Evolutionary conservation across 106 monocot species (phyloP).

Genomic region (Ottelia alismoides): DNA sequence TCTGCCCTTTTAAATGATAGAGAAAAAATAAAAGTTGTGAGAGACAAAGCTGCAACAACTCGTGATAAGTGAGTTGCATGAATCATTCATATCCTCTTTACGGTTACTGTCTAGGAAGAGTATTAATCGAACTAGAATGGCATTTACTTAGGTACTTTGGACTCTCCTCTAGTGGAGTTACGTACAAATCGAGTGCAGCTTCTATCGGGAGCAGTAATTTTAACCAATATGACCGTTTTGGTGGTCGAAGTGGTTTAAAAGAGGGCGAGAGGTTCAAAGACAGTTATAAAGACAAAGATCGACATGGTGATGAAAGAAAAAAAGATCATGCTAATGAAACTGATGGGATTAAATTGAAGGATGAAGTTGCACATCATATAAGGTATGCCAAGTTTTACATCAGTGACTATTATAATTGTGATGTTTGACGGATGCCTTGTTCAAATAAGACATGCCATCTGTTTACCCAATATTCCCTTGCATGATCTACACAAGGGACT

Average conservation of each 20-base stretch:
- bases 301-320: slow-evolving; percentile 17
- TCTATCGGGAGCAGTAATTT: slow-evolving; percentile 36
- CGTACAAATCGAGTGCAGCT: slow-evolving; percentile 54
- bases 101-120: neutral
- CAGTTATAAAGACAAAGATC: slow-evolving; percentile 38
- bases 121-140: neutral
- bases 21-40: slow-evolving; percentile 65
- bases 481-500: too few species aligned
- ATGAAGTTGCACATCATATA: neutral
- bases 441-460: too few species aligned
- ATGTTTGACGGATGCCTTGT: too few species aligned
- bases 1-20: slow-evolving; percentile 57
- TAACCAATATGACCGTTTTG: slow-evolving; percentile 28
- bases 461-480: too few species aligned
- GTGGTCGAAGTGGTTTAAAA: slow-evolving; percentile 30
- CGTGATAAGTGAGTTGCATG: slow-evolving; percentile 72
- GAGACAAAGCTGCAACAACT: slow-evolving; percentile 81
- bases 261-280: slow-evolving; percentile 41
- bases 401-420: too few species aligned
- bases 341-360: slow-evolving; percentile 26
- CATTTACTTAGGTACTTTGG: slow-evolving; percentile 92
- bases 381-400: too few species aligned
- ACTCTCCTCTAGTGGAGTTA: slow-evolving; percentile 77
- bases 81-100: neutral
- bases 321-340: slow-evolving; percentile 8